These are phyloP conservation scores for Nidularia sp. DNA, from an alignment of 768 basidiomycete species.

Conservation along the genomic window DNA sequence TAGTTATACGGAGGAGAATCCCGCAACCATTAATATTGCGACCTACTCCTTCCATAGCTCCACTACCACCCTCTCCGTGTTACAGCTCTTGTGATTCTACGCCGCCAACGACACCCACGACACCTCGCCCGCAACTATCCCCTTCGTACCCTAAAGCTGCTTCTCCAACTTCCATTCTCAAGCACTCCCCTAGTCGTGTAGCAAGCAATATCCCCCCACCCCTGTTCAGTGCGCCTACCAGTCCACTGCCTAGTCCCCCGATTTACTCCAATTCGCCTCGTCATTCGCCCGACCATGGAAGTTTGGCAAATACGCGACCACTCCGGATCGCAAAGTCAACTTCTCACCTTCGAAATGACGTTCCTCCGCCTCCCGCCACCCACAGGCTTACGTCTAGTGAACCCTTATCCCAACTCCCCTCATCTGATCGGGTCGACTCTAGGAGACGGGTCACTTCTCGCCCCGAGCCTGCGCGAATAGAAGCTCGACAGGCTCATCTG, in stretches of 20 bases:
- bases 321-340: slow-evolving; percentile 17
- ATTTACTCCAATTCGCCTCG: slow-evolving; percentile 8
- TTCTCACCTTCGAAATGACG: slow-evolving; percentile 9
- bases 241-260: slow-evolving; percentile 31
- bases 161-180: slow-evolving; percentile 12
- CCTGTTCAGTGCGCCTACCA: slow-evolving; percentile 28
- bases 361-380: slow-evolving; percentile 2
- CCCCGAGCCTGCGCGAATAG: neutral
- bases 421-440: neutral
- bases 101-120: slow-evolving; percentile 37
- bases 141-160: slow-evolving; percentile 10
- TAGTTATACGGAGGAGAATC: slow-evolving; percentile 28
- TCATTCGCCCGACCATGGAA: neutral
- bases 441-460: slow-evolving; percentile 1
- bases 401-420: slow-evolving; percentile 3
- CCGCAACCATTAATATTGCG: slow-evolving; percentile 35
- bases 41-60: slow-evolving; percentile 18
- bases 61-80: slow-evolving; percentile 26
- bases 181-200: slow-evolving; percentile 13
- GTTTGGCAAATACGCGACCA: neutral
- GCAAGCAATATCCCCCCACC: slow-evolving; percentile 22
- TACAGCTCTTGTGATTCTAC: slow-evolving; percentile 35
- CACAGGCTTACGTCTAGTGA: slow-evolving; percentile 20
- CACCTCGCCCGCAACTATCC: slow-evolving; percentile 16
- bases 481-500: neutral